phyloP scores from a whole-genome alignment of 1,284 basidiomycete species.

The Naganishia liquefaciens region DNA sequence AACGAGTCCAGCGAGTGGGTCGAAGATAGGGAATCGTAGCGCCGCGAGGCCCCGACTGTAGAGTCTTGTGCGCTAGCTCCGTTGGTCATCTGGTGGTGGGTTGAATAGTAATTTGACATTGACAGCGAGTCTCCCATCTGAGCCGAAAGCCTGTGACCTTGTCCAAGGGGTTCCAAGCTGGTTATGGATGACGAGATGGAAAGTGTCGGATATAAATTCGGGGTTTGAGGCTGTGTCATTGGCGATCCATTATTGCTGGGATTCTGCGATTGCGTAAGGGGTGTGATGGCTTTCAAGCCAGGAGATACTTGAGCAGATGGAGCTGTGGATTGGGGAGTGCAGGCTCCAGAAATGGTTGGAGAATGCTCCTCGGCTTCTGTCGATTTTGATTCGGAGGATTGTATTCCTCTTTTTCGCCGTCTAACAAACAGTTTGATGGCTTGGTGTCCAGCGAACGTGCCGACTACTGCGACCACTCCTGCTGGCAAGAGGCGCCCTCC shows the following conservation, averaged over 20 bases:
- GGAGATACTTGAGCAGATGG: conserved; percentile 31
- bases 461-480: conserved; percentile 83
- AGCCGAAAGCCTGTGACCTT: conserved; percentile 10
- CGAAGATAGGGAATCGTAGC: conserved; percentile 17
- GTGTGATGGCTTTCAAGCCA: conserved; percentile 25
- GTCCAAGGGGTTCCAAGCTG: conserved; percentile 49
- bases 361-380: not conserved
- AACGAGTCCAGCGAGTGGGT: conserved; percentile 15
- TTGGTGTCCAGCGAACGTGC: conserved; percentile 89
- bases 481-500: conserved; percentile 88
- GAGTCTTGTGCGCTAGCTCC: conserved; percentile 4
- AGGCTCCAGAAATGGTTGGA: conserved; percentile 24
- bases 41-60: not conserved
- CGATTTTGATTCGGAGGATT: conserved; percentile 3
- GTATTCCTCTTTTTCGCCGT: conserved; percentile 38
- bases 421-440: conserved; percentile 82
- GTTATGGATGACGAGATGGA: conserved; percentile 52
- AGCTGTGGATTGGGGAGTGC: conserved; percentile 25
- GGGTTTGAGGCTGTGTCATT: conserved; percentile 45
- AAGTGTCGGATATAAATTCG: conserved; percentile 47
- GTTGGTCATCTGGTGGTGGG: conserved; percentile 8
- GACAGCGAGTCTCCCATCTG: conserved; percentile 8
- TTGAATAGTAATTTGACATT: conserved; percentile 5
- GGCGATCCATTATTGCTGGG: conserved; percentile 27
- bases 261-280: conserved; percentile 13